phyloP scores from a whole-genome alignment of 192 early-diverging fungal species.

The Coemansia reversa region DNA sequence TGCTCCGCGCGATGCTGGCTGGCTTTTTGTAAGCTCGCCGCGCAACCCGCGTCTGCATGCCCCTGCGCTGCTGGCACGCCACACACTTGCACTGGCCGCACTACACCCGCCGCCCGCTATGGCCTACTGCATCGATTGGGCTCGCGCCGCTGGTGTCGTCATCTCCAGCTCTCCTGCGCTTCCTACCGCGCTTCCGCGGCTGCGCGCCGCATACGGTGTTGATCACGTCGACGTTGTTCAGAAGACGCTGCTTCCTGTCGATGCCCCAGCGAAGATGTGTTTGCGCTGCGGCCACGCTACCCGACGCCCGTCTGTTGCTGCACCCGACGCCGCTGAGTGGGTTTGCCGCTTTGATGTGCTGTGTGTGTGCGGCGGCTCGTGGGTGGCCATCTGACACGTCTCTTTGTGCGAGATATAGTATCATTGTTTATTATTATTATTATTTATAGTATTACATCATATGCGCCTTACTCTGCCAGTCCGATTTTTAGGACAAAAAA shows the following conservation, averaged over 20 bases:
- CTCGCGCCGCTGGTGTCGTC: constrained; percentile 47
- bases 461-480: too few relatives aligned
- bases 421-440: not conserved
- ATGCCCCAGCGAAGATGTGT: constrained; percentile 29
- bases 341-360: constrained; percentile 37
- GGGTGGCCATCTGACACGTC: constrained; percentile 25
- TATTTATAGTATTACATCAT: not conserved
- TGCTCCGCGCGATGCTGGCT: constrained; percentile 34
- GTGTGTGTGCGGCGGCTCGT: constrained; percentile 48
- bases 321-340: constrained; percentile 20
- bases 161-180: constrained; percentile 17
- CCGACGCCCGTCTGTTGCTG: not conserved
- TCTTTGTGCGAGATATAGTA: not conserved
- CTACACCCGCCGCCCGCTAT: constrained; percentile 15
- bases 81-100: constrained; percentile 41
- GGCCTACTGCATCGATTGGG: constrained; percentile 55
- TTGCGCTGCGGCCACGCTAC: constrained; percentile 48
- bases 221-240: constrained; percentile 47
- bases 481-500: too few relatives aligned
- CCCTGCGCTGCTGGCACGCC: constrained; percentile 47
- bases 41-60: constrained; percentile 45
- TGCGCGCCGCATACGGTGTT: not conserved
- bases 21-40: constrained; percentile 54
- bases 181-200: too few relatives aligned
- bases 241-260: constrained; percentile 40